phyloP scores from a whole-genome alignment of 169 alveolate genomes.

The Cryptosporidium canis region DNA sequence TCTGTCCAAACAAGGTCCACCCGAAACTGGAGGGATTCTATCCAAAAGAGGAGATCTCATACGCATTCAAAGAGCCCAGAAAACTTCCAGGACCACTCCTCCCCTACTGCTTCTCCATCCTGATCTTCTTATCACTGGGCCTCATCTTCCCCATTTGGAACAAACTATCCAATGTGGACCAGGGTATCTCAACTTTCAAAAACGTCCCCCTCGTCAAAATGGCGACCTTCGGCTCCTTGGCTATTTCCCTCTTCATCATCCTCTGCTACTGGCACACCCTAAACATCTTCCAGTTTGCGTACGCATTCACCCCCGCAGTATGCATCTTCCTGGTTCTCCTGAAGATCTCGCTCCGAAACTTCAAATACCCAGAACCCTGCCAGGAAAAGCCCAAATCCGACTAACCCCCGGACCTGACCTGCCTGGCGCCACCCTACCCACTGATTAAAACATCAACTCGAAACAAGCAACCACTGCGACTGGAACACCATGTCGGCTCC shows the following conservation, averaged over 20 bases:
- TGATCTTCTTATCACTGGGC: background rate
- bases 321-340: slow-evolving; percentile 1
- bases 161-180: background rate
- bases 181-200: background rate
- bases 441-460: slow-evolving; percentile 1
- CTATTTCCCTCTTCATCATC: slow-evolving; percentile 14
- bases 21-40: slow-evolving; percentile 24
- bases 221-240: slow-evolving; percentile 4
- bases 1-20: slow-evolving; percentile 34
- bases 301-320: slow-evolving; percentile 30
- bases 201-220: background rate
- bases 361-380: background rate
- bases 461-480: background rate
- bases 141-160: slow-evolving; percentile 19
- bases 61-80: slow-evolving; percentile 52
- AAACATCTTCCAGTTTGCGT: slow-evolving; percentile 49
- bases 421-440: background rate
- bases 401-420: background rate
- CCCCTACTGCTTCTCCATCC: slow-evolving; percentile 8
- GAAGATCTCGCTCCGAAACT: slow-evolving; percentile 12
- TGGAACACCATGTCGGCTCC: too few relatives aligned
- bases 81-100: slow-evolving; percentile 55
- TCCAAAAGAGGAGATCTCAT: slow-evolving; percentile 46
- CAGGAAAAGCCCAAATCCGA: background rate
- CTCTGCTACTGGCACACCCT: slow-evolving; percentile 61